Evolutionary conservation across 2,329 filamentous ascomycete species (phyloP).

Genomic region (Coleophoma crateriformis): DNA sequence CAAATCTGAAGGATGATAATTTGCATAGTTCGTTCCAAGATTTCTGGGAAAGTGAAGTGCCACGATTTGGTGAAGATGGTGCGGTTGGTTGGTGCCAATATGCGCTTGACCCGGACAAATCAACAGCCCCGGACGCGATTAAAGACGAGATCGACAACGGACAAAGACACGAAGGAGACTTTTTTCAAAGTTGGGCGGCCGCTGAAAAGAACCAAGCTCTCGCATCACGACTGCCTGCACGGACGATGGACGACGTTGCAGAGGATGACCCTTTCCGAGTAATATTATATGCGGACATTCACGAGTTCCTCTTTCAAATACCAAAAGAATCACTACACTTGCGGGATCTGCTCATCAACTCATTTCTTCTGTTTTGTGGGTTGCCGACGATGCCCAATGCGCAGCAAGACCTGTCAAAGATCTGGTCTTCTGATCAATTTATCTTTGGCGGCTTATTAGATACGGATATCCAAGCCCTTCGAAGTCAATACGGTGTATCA

Average conservation of each 20-base stretch:
- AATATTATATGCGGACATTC: constrained; percentile 73
- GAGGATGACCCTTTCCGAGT: constrained; percentile 81
- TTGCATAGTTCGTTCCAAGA: constrained; percentile 47
- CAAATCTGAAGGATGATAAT: constrained; percentile 10
- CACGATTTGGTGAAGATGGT: constrained; percentile 68
- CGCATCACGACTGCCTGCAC: constrained; percentile 57
- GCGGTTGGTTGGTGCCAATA: constrained; percentile 67
- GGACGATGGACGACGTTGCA: constrained; percentile 66
- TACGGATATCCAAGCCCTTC: constrained; percentile 9
- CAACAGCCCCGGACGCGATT: constrained; percentile 10
- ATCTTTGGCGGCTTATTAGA: constrained; percentile 35
- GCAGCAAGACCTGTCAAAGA: constrained; percentile 19
- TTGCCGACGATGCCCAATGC: constrained; percentile 45
- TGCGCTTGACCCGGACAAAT: constrained; percentile 24
- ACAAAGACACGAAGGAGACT: constrained; percentile 10
- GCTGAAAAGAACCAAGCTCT: constrained; percentile 47
- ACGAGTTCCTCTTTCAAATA: constrained; percentile 52
- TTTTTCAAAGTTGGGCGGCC: constrained; percentile 38
- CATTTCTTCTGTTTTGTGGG: constrained; percentile 64
- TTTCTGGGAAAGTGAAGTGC: constrained; percentile 84
- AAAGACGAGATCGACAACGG: constrained; percentile 11
- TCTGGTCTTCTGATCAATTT: constrained; percentile 47
- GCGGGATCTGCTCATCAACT: constrained; percentile 52
- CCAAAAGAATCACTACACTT: constrained; percentile 33
- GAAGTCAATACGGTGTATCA: background rate